A percentile compares a stretch with the other conserved stretches of the same genome.
These are phyloP conservation scores for Ophiosphaerella korrae DNA, from an alignment of 2,329 filamentous ascomycete genomes.

Conservation along the genomic window DNA sequence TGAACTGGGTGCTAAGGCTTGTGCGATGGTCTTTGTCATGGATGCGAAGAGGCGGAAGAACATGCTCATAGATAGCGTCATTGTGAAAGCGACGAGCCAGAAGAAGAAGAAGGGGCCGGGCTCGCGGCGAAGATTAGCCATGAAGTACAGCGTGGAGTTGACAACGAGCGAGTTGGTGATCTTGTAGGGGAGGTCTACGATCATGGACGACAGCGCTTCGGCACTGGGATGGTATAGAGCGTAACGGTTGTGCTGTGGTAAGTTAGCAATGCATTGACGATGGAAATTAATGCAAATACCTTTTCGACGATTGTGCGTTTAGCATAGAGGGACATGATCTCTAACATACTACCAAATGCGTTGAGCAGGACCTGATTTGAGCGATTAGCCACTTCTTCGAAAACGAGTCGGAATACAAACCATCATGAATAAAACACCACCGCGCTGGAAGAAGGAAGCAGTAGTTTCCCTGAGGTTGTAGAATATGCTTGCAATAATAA, in stretches of 20 bases:
- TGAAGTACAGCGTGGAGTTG: slow-evolving; percentile 80
- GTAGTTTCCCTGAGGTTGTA: slow-evolving; percentile 58
- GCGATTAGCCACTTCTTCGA: slow-evolving; percentile 31
- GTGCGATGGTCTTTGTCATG: slow-evolving; percentile 67
- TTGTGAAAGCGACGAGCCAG: slow-evolving; percentile 62
- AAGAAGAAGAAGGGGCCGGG: slow-evolving; percentile 81
- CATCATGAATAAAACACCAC: slow-evolving; percentile 64
- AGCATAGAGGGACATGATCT: slow-evolving; percentile 71
- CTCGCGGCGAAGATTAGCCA: slow-evolving; percentile 75
- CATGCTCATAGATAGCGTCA: slow-evolving; percentile 76
- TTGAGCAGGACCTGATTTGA: slow-evolving; percentile 59
- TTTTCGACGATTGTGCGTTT: slow-evolving; percentile 91
- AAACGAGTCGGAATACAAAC: slow-evolving; percentile 49
- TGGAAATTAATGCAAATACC: slow-evolving; percentile 1
- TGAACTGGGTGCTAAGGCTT: slow-evolving; percentile 59
- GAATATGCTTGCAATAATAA: slow-evolving; percentile 65
- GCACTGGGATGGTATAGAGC: slow-evolving; percentile 87
- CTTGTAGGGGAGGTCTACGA: slow-evolving; percentile 82
- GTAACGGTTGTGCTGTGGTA: slow-evolving; percentile 70
- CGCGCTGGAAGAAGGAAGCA: slow-evolving; percentile 58
- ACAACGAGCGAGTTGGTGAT: slow-evolving; percentile 71
- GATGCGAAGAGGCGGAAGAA: slow-evolving; percentile 79
- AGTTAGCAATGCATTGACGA: not conserved
- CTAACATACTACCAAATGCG: slow-evolving; percentile 60
- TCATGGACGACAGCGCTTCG: slow-evolving; percentile 80